These are phyloP conservation scores for Colletotrichum australisinense DNA, from an alignment of 2,329 filamentous ascomycete species.

Conservation along the genomic window DNA sequence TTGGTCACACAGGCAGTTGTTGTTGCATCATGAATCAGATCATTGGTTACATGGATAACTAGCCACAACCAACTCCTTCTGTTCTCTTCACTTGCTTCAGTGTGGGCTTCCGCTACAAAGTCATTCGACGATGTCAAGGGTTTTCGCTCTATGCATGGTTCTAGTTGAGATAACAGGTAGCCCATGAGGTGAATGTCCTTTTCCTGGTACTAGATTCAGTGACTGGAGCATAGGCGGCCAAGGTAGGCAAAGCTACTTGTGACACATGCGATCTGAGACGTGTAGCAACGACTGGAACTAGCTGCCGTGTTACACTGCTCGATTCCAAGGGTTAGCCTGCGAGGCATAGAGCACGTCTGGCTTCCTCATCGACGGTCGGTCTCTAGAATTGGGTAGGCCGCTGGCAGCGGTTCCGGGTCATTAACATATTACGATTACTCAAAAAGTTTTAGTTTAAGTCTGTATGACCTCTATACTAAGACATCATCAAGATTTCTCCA, in stretches of 20 bases:
- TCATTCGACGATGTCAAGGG: too few species aligned
- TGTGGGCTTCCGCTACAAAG: too few species aligned
- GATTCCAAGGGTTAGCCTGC: too few species aligned
- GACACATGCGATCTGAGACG: not conserved
- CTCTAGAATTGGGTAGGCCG: not conserved
- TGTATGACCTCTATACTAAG: not conserved
- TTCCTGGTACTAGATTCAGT: too few species aligned
- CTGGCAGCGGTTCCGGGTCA: too few species aligned
- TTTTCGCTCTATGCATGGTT: too few species aligned
- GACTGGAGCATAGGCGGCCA: not conserved
- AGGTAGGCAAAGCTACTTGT: not conserved
- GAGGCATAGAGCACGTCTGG: not conserved
- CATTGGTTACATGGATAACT: too few species aligned
- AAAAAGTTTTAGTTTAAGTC: not conserved
- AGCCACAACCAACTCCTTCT: too few species aligned
- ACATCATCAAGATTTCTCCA: not conserved
- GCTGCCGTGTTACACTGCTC: not conserved
- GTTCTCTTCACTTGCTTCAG: too few species aligned
- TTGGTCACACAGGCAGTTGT: not conserved
- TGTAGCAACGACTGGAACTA: not conserved
- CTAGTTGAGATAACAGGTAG: too few species aligned
- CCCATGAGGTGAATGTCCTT: too few species aligned
- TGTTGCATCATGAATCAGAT: too few species aligned
- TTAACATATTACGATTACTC: not conserved
- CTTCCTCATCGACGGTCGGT: not conserved